phyloP scores from a whole-genome alignment of 1,139 yeast species.

The Yamadazyma kanchanaburiensis region DNA sequence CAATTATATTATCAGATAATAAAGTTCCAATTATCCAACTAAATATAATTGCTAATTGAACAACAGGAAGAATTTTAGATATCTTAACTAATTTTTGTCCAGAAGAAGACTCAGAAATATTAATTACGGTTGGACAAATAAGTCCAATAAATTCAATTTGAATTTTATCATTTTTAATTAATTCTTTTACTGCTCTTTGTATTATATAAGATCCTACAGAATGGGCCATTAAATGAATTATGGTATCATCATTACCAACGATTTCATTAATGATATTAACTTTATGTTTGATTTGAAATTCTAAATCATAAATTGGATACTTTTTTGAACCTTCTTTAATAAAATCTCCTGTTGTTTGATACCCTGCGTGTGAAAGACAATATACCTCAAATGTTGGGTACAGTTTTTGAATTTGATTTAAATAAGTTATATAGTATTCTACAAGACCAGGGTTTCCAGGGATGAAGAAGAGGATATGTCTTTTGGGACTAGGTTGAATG shows the following conservation, averaged over 20 bases:
- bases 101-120: constrained; percentile 49
- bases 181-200: constrained; percentile 42
- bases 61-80: constrained; percentile 29
- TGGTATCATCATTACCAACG: constrained; percentile 30
- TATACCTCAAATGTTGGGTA: constrained; percentile 47
- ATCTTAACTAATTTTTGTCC: constrained; percentile 40
- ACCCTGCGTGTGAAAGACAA: constrained; percentile 58
- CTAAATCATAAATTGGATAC: constrained; percentile 30
- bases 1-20: constrained; percentile 18
- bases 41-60: constrained; percentile 21
- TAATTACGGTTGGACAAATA: constrained; percentile 61
- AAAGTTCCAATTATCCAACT: constrained; percentile 18
- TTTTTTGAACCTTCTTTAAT: constrained; percentile 7
- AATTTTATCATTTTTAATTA: constrained; percentile 17
- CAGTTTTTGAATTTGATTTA: constrained; percentile 38
- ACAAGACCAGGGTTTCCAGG: constrained; percentile 73
- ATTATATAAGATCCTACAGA: constrained; percentile 60
- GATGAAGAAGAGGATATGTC: constrained; percentile 43
- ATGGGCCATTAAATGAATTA: constrained; percentile 56
- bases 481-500: constrained; percentile 2
- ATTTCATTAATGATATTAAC: constrained; percentile 32
- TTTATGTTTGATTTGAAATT: constrained; percentile 54
- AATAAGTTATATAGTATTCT: constrained; percentile 52
- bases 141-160: constrained; percentile 48
- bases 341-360: constrained; percentile 26